Percentiles rank a stretch among this genome's conserved stretches.
These are phyloP conservation scores for Paracorniculantispora psalliotae DNA, from an alignment of 2,329 filamentous ascomycete genomes.

Conservation along the genomic window DNA sequence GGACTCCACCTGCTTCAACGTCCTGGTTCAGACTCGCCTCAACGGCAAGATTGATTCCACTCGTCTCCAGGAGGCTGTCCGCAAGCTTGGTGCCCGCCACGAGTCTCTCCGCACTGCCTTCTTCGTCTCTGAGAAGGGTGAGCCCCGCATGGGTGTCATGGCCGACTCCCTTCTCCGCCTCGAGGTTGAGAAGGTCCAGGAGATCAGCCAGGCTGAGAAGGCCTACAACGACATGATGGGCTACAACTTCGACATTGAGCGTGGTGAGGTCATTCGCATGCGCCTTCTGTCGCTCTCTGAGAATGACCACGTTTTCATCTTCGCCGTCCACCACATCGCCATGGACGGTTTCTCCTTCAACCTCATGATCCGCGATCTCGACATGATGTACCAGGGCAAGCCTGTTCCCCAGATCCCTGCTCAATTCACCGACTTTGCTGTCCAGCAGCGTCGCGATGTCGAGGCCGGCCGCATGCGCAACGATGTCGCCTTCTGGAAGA, in stretches of 20 bases:
- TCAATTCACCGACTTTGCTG: constrained; percentile 32
- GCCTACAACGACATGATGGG: constrained; percentile 26
- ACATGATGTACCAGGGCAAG: constrained; percentile 34
- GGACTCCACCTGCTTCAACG: constrained; percentile 16
- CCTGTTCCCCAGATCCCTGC: constrained; percentile 23
- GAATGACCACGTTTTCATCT: constrained; percentile 34
- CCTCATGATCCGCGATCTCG: constrained; percentile 40
- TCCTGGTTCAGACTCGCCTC: constrained; percentile 13
- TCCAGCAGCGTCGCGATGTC: constrained; percentile 26
- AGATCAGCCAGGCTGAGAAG: constrained; percentile 19
- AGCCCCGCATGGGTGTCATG: constrained; percentile 23
- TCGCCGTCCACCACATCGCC: constrained; percentile 45
- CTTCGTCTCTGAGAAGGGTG: constrained; percentile 16
- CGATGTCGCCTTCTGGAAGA: constrained; percentile 20
- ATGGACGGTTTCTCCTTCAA: constrained; percentile 45
- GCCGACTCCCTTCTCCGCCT: constrained; percentile 24
- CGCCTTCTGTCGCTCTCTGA: constrained; percentile 29
- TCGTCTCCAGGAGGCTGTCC: constrained; percentile 16
- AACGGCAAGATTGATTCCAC: constrained; percentile 16
- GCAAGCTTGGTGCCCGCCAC: constrained; percentile 17
- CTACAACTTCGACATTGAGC: constrained; percentile 33
- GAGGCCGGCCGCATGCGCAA: constrained; percentile 18
- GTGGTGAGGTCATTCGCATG: constrained; percentile 29
- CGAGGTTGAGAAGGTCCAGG: constrained; percentile 20
- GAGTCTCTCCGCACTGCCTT: constrained; percentile 21